Evolutionary conservation across 2,329 filamentous ascomycete species (phyloP).

Genomic region (Pseudocercospora cruenta): DNA sequence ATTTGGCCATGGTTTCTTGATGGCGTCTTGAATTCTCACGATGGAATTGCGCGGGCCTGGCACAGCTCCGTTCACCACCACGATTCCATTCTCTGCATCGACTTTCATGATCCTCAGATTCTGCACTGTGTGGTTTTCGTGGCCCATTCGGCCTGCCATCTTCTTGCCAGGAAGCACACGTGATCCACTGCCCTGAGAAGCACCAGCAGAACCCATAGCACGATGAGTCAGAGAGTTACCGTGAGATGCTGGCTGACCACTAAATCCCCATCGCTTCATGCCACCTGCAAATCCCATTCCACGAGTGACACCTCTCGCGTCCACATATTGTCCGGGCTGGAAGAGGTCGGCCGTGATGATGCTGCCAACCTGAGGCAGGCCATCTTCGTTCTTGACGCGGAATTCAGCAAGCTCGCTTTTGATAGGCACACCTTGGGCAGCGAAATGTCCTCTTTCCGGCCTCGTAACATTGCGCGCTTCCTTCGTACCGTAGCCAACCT

Average conservation of each 20-base stretch:
- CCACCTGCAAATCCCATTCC: constrained; percentile 95
- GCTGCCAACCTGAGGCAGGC: constrained; percentile 75
- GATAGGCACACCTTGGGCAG: constrained; percentile 76
- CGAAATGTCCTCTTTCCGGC: constrained; percentile 85
- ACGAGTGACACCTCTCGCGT: constrained; percentile 75
- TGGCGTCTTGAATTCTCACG: constrained; percentile 84
- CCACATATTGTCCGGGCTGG: constrained; percentile 84
- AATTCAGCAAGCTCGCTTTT: constrained; percentile 88
- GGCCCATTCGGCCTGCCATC: constrained; percentile 97
- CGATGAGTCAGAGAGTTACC: constrained; percentile 95
- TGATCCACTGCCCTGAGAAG: constrained; percentile 87
- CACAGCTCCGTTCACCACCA: constrained; percentile 85
- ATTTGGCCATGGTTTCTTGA: constrained; percentile 79
- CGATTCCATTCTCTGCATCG: constrained; percentile 81
- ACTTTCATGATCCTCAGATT: constrained; percentile 88
- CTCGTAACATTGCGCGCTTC: constrained; percentile 76
- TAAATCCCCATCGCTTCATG: constrained; percentile 94
- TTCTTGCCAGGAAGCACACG: constrained; percentile 94
- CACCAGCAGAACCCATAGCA: constrained; percentile 86
- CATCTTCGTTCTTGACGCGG: constrained; percentile 72
- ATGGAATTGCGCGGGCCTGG: constrained; percentile 85
- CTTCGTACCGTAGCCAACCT: constrained; percentile 79
- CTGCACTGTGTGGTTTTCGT: constrained; percentile 83
- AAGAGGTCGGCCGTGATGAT: constrained; percentile 88
- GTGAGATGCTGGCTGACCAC: constrained; percentile 87